These are phyloP conservation scores for Thermothelomyces thermophilus DNA, from an alignment of 2,329 filamentous ascomycete species.

Conservation along the genomic window DNA sequence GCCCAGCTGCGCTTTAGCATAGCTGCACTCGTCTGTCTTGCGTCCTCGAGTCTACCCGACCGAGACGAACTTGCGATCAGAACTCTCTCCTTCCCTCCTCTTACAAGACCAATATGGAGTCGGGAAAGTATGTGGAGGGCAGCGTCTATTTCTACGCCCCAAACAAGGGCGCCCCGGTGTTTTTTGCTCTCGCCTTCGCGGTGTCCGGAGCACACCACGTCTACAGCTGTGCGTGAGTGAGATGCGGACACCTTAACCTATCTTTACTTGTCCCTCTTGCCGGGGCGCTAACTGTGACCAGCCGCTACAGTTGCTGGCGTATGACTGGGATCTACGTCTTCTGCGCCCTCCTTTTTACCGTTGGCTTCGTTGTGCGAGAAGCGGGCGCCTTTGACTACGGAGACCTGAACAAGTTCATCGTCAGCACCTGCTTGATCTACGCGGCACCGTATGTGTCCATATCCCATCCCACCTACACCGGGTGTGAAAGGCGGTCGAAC, in stretches of 20 bases:
- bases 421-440: constrained; percentile 34
- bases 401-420: constrained; percentile 37
- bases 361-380: constrained; percentile 43
- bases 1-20: neutral
- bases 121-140: constrained; percentile 27
- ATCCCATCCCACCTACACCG: neutral
- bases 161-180: constrained; percentile 42
- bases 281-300: constrained; percentile 4
- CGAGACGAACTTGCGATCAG: no score
- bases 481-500: constrained; percentile 15
- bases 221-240: constrained; percentile 42
- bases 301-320: constrained; percentile 44
- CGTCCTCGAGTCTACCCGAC: neutral
- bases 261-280: neutral
- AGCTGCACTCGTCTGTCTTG: neutral
- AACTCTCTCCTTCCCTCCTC: no score
- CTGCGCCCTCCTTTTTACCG: constrained; percentile 40
- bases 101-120: constrained; percentile 10
- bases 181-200: constrained; percentile 39
- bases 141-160: constrained; percentile 43
- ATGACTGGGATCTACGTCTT: constrained; percentile 43
- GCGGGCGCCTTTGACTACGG: constrained; percentile 43
- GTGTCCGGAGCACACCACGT: constrained; percentile 34
- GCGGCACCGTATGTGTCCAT: constrained; percentile 28
- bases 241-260: no score